Evolutionary conservation across 2,329 filamentous ascomycete genomes (phyloP).

Genomic region (Neofusicoccum parvum): DNA sequence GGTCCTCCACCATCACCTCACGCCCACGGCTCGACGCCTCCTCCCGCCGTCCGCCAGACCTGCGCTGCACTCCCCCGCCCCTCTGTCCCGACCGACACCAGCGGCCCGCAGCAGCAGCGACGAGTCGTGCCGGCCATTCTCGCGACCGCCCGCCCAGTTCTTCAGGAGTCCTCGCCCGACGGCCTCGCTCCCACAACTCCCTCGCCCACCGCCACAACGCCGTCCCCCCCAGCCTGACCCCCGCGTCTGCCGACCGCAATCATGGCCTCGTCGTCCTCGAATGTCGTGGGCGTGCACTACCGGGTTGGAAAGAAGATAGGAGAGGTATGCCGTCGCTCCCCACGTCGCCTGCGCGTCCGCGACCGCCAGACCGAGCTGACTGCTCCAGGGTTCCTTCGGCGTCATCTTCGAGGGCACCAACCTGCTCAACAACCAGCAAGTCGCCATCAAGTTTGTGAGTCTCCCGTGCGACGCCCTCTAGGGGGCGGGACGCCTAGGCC

Average conservation of each 20-base stretch:
- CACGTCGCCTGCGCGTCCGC: not conserved
- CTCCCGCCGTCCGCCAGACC: constrained; percentile 12
- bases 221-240: constrained; percentile 4
- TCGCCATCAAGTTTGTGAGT: constrained; percentile 98
- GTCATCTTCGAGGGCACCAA: constrained; percentile 99
- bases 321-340: constrained; percentile 50
- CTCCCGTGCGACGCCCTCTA: constrained; percentile 8
- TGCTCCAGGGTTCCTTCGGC: constrained; percentile 76
- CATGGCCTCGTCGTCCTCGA: constrained; percentile 89
- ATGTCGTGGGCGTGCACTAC: constrained; percentile 98
- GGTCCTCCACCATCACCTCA: constrained; percentile 14
- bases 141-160: constrained; percentile 9
- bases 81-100: not conserved
- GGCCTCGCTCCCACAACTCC: constrained; percentile 2
- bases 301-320: constrained; percentile 99
- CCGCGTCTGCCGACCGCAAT: constrained; percentile 19
- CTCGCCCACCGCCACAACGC: not conserved
- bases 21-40: constrained; percentile 18
- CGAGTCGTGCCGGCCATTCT: constrained; percentile 9
- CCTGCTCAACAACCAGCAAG: constrained; percentile 97
- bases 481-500: constrained; percentile 1
- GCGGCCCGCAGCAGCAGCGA: constrained; percentile 16
- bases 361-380: constrained; percentile 2
- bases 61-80: constrained; percentile 9
- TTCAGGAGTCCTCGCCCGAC: constrained; percentile 18